Base-by-base conservation (phyloP, 768 basidiomycete species). In the Lactifluus subvellereus region DNA sequence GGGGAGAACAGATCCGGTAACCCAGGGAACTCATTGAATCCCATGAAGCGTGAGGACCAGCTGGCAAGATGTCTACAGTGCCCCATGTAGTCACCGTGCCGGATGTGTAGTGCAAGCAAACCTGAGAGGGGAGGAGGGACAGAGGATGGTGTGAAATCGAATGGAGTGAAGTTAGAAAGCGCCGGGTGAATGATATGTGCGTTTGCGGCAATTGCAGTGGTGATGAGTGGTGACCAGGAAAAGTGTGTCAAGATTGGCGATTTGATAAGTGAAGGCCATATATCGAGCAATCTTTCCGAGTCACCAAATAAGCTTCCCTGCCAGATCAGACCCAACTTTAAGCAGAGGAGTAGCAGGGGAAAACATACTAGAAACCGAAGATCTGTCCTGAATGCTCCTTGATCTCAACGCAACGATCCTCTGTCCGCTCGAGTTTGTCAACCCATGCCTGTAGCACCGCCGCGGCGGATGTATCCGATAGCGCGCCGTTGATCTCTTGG, bases 41-140 rank as follows among this genome's bases (percentile, higher is more conserved):
- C 77, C 50, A 74, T 74, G 74, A 74, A 82, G 4, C 69, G 69
- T n/a, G 75, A 61, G 33, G 68, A 69, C 64, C 68, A 69, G 38
- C 66, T 66, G 2, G 74, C 74, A 42, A 83, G 74, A 54, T 68
- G 62, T 9, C 60, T 56, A 69, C 82, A 84, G 70, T 83, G 81
- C 0, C 62, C 58, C 27, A 71, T 40, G 64, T 74, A 83, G 70
- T 82, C 82, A 3, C 82, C 82, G 35, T 80, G 74, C 7, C 82
- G 79, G 45, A 83, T 72, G 65, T 83, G 82, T 16, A 83, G 68
- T 16, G 73, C 79, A 13, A 83, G 72, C 0, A 81, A 70, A 20
- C 80, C 77, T 9, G 72, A 57, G 33, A 80, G 71, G 6, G 69
- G 66, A 33, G 72, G 30, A 18, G 69, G 61, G 45, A 64, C 61